Evolutionary conservation across 2,329 filamentous ascomycete genomes (phyloP).

Genomic region (Aspergillus puulaauensis): DNA sequence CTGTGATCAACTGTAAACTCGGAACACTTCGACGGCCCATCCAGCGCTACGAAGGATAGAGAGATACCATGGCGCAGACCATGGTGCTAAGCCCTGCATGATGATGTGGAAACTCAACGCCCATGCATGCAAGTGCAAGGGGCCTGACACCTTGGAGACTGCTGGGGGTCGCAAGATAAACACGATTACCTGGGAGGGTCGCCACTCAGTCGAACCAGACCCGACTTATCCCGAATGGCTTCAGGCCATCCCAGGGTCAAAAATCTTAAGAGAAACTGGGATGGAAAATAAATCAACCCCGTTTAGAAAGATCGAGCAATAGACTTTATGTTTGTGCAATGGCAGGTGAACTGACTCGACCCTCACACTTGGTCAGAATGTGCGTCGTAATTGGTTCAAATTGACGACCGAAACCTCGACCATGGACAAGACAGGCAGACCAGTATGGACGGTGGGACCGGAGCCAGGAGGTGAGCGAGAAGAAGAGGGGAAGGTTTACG

Average conservation of each 20-base stretch:
- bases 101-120: slow-evolving; percentile 11
- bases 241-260: background rate
- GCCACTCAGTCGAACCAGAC: background rate
- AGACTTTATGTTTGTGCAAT: background rate
- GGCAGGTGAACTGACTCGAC: background rate
- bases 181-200: background rate
- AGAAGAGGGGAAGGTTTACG: background rate
- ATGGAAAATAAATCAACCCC: background rate
- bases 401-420: background rate
- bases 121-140: slow-evolving; percentile 7
- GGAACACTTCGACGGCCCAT: background rate
- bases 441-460: background rate
- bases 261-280: background rate
- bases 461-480: background rate
- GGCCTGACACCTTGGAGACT: background rate
- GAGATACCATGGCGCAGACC: background rate
- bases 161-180: background rate
- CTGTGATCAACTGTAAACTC: background rate
- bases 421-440: background rate
- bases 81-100: slow-evolving; percentile 8
- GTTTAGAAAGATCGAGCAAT: background rate
- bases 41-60: background rate
- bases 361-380: background rate
- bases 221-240: background rate
- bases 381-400: background rate